phyloP scores from a whole-genome alignment of 441 rosid species.

The Euphorbia neoarborescens region DNA sequence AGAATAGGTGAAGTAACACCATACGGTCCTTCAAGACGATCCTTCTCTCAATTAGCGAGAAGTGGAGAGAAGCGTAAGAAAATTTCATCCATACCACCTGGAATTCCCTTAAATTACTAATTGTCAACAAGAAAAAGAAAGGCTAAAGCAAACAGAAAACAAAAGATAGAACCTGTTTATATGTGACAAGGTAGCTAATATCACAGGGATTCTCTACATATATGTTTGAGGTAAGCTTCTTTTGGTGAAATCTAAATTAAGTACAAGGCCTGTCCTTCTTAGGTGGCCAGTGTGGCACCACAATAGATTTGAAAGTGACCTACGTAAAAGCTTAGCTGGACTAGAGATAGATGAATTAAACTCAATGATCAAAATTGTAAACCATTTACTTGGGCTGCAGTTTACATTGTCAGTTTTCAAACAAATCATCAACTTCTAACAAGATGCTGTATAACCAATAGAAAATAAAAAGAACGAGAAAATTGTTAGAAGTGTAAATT shows the following conservation, averaged over 20 bases:
- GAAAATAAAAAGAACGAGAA: not conserved
- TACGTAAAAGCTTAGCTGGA: not conserved
- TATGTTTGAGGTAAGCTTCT: conserved; percentile 49
- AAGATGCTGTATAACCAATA: not conserved
- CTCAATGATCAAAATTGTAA: not conserved
- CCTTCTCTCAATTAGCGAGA: conserved; percentile 53
- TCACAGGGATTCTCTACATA: conserved; percentile 67
- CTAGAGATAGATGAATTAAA: not conserved
- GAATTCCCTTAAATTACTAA: conserved; percentile 49
- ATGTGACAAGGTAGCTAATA: conserved; percentile 50
- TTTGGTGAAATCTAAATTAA: conserved; percentile 9
- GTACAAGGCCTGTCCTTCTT: not conserved
- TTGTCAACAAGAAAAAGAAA: not conserved
- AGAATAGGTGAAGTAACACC: conserved; percentile 44
- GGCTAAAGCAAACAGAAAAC: not conserved
- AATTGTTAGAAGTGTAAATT: not conserved
- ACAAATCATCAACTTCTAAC: not conserved
- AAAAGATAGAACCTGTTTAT: conserved; percentile 43
- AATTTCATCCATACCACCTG: conserved; percentile 72
- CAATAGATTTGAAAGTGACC: not conserved
- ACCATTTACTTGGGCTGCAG: not conserved
- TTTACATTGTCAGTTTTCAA: not conserved
- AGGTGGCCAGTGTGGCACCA: not conserved
- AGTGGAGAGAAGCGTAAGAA: conserved; percentile 47
- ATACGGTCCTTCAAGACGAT: conserved; percentile 74